These are phyloP conservation scores for Geotrichum reessii DNA, from an alignment of 1,139 yeast species.

Conservation along the genomic window DNA sequence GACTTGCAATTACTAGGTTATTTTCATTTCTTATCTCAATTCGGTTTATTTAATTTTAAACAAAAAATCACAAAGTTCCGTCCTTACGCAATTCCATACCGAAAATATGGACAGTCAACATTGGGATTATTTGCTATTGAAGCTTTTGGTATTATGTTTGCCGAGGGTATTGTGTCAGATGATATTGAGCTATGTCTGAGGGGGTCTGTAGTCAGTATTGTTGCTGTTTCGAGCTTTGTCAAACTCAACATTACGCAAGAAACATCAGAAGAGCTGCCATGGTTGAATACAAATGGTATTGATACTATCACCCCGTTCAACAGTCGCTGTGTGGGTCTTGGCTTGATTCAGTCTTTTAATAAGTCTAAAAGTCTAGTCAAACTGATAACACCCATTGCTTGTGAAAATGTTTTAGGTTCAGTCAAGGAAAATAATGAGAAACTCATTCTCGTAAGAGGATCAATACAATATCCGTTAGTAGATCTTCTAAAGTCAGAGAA, in stretches of 20 bases:
- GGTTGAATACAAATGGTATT: background rate
- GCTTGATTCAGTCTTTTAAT: constrained; percentile 48
- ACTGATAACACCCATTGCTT: constrained; percentile 50
- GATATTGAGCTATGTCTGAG: constrained; percentile 29
- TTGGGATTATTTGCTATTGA: constrained; percentile 15
- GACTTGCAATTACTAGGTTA: constrained; percentile 34
- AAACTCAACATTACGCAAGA: background rate
- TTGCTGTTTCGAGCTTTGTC: constrained; percentile 21
- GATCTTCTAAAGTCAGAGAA: constrained; percentile 37
- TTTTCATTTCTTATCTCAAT: constrained; percentile 26
- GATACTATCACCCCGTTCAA: background rate
- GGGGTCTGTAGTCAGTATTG: constrained; percentile 32
- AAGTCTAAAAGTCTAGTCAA: constrained; percentile 41
- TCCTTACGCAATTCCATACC: constrained; percentile 28
- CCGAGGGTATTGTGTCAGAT: constrained; percentile 29
- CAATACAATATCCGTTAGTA: constrained; percentile 52
- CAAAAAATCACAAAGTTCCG: constrained; percentile 30
- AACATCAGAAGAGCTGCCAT: background rate
- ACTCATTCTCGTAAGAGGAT: constrained; percentile 55
- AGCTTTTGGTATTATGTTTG: constrained; percentile 29
- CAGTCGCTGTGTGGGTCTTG: constrained; percentile 31
- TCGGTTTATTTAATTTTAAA: constrained; percentile 12
- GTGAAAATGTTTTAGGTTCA: constrained; percentile 20
- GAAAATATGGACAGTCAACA: background rate
- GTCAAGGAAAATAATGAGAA: constrained; percentile 20